Percentiles rank a stretch among this genome's conserved stretches.
Evolutionary conservation across 1,139 yeast genomes (phyloP).

Genomic region (Candida sojae): DNA sequence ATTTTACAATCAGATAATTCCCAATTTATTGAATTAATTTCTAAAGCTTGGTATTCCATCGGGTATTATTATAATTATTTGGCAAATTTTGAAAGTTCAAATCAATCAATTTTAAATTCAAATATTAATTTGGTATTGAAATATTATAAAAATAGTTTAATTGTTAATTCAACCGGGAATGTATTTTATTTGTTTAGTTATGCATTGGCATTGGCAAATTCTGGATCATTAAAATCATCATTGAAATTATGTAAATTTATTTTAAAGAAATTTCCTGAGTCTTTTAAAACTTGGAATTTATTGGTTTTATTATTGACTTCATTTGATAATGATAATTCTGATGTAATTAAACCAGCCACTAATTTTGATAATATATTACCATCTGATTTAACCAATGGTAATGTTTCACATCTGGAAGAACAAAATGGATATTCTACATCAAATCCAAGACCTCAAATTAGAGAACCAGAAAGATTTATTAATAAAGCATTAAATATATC

Average conservation of each 20-base stretch:
- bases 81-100: constrained; percentile 30
- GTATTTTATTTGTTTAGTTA: constrained; percentile 33
- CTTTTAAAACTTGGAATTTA: constrained; percentile 50
- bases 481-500: constrained; percentile 48
- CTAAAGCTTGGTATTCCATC: constrained; percentile 42
- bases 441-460: constrained; percentile 9
- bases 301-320: constrained; percentile 35
- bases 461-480: constrained; percentile 41
- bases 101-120: constrained; percentile 19
- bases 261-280: constrained; percentile 44
- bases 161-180: constrained; percentile 43
- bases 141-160: constrained; percentile 38
- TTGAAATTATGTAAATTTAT: constrained; percentile 44
- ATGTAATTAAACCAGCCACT: constrained; percentile 14
- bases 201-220: constrained; percentile 38
- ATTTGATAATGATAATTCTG: constrained; percentile 28
- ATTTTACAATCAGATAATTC: constrained; percentile 31
- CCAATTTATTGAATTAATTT: constrained; percentile 30
- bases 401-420: constrained; percentile 5
- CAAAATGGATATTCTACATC: constrained; percentile 4
- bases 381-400: constrained; percentile 10
- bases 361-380: constrained; percentile 11
- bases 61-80: constrained; percentile 36
- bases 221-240: constrained; percentile 28
- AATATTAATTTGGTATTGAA: constrained; percentile 21